Percentiles rank a stretch among this genome's conserved stretches.
Evolutionary conservation across 2,329 filamentous ascomycete species (phyloP).

Genomic region (Colletotrichum sp.): DNA sequence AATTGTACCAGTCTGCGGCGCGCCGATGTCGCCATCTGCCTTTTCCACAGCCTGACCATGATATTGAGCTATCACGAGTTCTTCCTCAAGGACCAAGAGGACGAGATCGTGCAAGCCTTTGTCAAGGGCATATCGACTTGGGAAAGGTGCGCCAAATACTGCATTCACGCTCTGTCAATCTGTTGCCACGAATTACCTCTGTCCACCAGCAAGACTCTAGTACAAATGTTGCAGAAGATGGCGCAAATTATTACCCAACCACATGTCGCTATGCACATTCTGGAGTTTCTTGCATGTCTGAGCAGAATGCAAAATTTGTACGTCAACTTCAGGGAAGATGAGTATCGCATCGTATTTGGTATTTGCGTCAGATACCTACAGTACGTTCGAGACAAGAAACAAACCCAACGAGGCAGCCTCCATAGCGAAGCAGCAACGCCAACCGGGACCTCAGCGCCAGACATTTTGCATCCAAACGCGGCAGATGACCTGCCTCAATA

Average conservation of each 20-base stretch:
- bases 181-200: constrained; percentile 94
- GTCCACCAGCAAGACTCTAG: constrained; percentile 84
- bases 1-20: constrained; percentile 79
- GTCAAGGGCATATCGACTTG: constrained; percentile 82
- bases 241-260: constrained; percentile 94
- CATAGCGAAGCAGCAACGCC: constrained; percentile 42
- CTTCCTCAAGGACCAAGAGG: constrained; percentile 84
- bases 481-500: constrained; percentile 86
- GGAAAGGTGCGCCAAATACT: constrained; percentile 88
- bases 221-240: constrained; percentile 90
- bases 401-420: constrained; percentile 50
- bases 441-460: constrained; percentile 4
- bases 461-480: constrained; percentile 30
- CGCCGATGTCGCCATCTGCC: constrained; percentile 85
- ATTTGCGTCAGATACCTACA: constrained; percentile 95
- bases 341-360: constrained; percentile 92
- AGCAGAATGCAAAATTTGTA: constrained; percentile 85
- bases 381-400: constrained; percentile 75
- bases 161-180: constrained; percentile 92
- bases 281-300: constrained; percentile 92
- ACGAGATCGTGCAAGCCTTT: constrained; percentile 88
- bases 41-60: constrained; percentile 87
- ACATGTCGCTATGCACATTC: constrained; percentile 89
- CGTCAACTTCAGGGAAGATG: constrained; percentile 87
- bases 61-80: constrained; percentile 89